Base-by-base conservation (phyloP, 2,329 filamentous ascomycete genomes). In the Apiospora arundinis region DNA sequence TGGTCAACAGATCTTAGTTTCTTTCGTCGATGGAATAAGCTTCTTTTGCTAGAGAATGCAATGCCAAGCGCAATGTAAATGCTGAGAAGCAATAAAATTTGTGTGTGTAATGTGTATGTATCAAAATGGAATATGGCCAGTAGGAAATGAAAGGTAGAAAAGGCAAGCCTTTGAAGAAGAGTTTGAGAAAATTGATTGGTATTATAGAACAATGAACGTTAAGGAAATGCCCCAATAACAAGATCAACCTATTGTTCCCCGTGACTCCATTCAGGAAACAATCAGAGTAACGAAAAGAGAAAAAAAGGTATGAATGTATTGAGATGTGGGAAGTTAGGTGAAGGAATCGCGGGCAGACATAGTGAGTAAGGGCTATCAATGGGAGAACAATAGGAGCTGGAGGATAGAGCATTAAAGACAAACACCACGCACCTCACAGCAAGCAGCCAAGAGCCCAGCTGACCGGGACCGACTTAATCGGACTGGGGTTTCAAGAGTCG, bases 311-410 rank as follows among this genome's bases (percentile, higher is more conserved):
- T 72, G 68, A 66, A 49, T 37, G 42, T 49, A 69, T n/a, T 37
- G 46, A 28, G 66, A 23, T 25, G 52, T 69, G 69, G 66, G 52
- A 32, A 18, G 40, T 44, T 67, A 68, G 45, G 56, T 63, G 56
- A 23, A 21, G 56, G 56, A 63, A 40, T 63, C 56, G 56, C n/a
- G 56, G 56, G 32, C 32, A 63, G 56, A 63, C 66, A 72, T 68
- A 45, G 40, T 63, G 66, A 68, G 46, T 48, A 68, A 28, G 44
- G 66, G 66, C 32, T 37, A 65, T 40, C 28, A 85, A 21, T 81
- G 80, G 68, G 80, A 83, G n/a, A 80, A 44, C 23, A 45, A 70
- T 40, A 44, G 46, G 32, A 52, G 28, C 16, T 28, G 44, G 45
- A 67, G 67, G 69, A 70, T 68, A 69, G 72, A 63, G 67, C 67